Evolutionary conservation across 176 grass and related monocot genomes (phyloP), one percentile per base, ranked within the genome.

Genomic region (Lolium multiflorum): DNA sequence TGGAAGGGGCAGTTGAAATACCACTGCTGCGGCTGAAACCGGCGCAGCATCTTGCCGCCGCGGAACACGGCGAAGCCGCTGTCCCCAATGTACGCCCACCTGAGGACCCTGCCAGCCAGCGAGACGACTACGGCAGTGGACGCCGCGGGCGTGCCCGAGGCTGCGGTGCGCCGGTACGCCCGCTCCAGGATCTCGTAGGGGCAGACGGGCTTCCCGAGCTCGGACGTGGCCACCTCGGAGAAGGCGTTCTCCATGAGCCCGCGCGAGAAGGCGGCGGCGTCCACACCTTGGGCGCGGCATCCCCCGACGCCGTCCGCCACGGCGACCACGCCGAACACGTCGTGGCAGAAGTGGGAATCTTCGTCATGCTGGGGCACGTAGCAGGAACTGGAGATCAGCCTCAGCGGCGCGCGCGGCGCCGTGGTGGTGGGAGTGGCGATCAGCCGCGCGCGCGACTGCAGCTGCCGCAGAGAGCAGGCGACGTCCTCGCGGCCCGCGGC

Each of bases 291-390:
- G 13, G 0, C 3, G 47, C 81, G 65, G 65, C 35, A 91, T 12
- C 80, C 47, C 9, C 89, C 67, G 57, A 91, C 89, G 49, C 89
- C 89, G 47, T 91, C 89, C 7, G 85, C 89, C 10, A 91, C 75
- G 37, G 66, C 85, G 20, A 84, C 0, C 18, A 84, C 76, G 75
- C 81, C 67, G 28, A 39, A 31, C 15, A 20, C 63, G 10, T 35
- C 66, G 81, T 58, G 67, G 35, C 16, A 7, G 59, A 91, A 91
- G 39, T 83, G 68, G 2, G 38, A 41, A 47, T 91, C 89, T 58
- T 91, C 85, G 46, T 44, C 57, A 66, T 91, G 57, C 0, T 84
- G 20, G 8, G 28, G 69, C 3, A 91, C 0, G 85, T 87, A 91
- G 81, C 22, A 84, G 0, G 85, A 67, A 20, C n/a, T 48, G 31